Percentiles rank a stretch among this genome's conserved stretches.
phyloP scores from a whole-genome alignment of 2,329 filamentous ascomycete species.

The Teratosphaeria pseudoeucalypti region DNA sequence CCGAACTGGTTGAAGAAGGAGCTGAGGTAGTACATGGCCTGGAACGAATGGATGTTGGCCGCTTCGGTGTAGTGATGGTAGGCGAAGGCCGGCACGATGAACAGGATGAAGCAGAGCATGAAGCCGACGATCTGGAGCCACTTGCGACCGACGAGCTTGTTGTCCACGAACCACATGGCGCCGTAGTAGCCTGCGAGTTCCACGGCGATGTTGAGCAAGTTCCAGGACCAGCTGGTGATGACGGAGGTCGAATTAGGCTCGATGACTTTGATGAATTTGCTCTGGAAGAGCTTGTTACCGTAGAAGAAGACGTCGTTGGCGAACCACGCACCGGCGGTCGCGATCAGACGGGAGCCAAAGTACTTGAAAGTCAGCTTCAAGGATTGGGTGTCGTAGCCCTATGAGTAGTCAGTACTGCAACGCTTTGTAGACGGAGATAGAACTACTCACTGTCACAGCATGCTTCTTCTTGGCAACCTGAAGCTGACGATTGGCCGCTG shows the following conservation, averaged over 20 bases:
- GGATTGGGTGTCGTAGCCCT: conserved; percentile 4
- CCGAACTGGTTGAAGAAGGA: conserved; percentile 98
- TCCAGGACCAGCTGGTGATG: conserved; percentile 75
- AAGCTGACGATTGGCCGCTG: conserved; percentile 68
- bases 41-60: conserved; percentile 78
- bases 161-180: conserved; percentile 75
- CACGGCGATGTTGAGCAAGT: conserved; percentile 76
- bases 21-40: conserved; percentile 76
- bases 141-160: conserved; percentile 88
- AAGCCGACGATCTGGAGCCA: conserved; percentile 91
- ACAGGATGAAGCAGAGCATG: conserved; percentile 81
- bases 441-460: conserved; percentile 28
- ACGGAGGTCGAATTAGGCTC: conserved; percentile 43
- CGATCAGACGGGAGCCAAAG: conserved; percentile 2
- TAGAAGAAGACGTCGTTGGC: conserved; percentile 65
- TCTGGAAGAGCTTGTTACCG: conserved; percentile 91
- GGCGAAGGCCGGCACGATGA: conserved; percentile 76
- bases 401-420: background rate
- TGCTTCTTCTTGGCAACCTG: conserved; percentile 71
- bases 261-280: conserved; percentile 73
- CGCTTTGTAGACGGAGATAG: background rate
- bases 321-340: conserved; percentile 3
- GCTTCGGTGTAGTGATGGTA: conserved; percentile 57
- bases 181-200: conserved; percentile 76
- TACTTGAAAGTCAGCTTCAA: conserved; percentile 1